Base-by-base conservation (phyloP, 257 asterid genomes). In the Mentha longifolia region DNA sequence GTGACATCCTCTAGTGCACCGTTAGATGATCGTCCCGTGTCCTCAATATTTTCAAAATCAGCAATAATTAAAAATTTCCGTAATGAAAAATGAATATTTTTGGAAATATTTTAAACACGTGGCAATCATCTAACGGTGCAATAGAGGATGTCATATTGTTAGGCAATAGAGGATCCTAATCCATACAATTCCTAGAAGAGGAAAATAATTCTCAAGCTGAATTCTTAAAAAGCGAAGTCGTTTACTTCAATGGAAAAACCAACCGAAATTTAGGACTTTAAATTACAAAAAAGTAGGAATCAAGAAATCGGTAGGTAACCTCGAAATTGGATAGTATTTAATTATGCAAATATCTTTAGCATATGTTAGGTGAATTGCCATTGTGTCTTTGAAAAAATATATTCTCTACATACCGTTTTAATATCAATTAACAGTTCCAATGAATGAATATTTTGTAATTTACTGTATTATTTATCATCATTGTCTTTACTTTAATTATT, bases 341-440 rank as follows among this genome's bases (percentile, higher is more conserved):
- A 16, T 30, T 10, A 20, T 61, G 66, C 19, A 19, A 63, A 3
- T 20, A 41, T 22, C 22, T 37, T 63, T 42, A 20, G 19, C 35
- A 63, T 42, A 20, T 5, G 52, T 63, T 41, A 12, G 68, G 54
- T 63, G 19, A 42, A 64, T 43, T 43, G 41, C 45, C 56, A 31
- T 43, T 3, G 10, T 13, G 12, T 4, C 22, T 28, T 66, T 3
- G 5, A 16, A 22, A 16, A 16, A 50, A 0, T 0, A 31, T n/a
- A 49, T 16, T 50, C 2, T 16, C 12, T 50, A 28, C 3, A 19
- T 67, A 33, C 54, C 14, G 25, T 49, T n/a, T 7, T 47, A 35
- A 35, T 35, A 35, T 35, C 39, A 35, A 35, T 35, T 35, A 5
- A 35, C 39, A 35, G 8, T 35, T 16, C 30, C 9, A 28, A 47